Percentiles rank a stretch among this genome's conserved stretches.
Evolutionary conservation across 176 grass and related monocot species (phyloP).

Genomic region (Pontederia paniculata): DNA sequence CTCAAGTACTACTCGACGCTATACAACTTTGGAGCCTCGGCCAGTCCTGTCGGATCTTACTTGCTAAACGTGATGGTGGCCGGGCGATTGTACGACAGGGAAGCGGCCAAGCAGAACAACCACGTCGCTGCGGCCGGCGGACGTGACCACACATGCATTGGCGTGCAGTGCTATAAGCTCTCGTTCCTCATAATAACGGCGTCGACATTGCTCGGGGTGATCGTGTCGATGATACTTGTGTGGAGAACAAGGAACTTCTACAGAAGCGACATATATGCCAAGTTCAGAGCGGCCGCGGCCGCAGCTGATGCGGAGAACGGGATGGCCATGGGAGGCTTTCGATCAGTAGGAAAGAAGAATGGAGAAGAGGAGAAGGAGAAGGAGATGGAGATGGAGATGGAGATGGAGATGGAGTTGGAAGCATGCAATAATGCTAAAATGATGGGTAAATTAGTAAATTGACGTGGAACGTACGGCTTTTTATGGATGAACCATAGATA

Average conservation of each 20-base stretch:
- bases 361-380: not conserved
- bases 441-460: too few relatives aligned
- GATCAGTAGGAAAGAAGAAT: not conserved
- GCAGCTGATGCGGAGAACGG: constrained; percentile 1
- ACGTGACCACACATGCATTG: constrained; percentile 30
- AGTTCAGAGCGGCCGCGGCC: constrained; percentile 28
- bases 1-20: constrained; percentile 90
- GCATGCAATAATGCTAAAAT: too few relatives aligned
- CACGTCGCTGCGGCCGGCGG: not conserved
- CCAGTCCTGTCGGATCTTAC: constrained; percentile 65
- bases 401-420: not conserved
- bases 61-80: constrained; percentile 51
- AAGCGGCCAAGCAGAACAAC: constrained; percentile 37
- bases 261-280: constrained; percentile 59
- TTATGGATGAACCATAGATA: too few relatives aligned
- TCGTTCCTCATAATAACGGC: constrained; percentile 57
- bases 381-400: not conserved
- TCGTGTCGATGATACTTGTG: constrained; percentile 52
- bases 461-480: too few relatives aligned
- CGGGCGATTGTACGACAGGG: constrained; percentile 42
- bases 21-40: constrained; percentile 56
- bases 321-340: not conserved
- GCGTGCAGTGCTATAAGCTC: constrained; percentile 40
- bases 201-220: constrained; percentile 31
- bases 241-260: constrained; percentile 68